Percentiles rank a stretch among this genome's conserved stretches.
Conservation (phyloP, 257 asterid species). For the Salvia hispanica region DNA sequence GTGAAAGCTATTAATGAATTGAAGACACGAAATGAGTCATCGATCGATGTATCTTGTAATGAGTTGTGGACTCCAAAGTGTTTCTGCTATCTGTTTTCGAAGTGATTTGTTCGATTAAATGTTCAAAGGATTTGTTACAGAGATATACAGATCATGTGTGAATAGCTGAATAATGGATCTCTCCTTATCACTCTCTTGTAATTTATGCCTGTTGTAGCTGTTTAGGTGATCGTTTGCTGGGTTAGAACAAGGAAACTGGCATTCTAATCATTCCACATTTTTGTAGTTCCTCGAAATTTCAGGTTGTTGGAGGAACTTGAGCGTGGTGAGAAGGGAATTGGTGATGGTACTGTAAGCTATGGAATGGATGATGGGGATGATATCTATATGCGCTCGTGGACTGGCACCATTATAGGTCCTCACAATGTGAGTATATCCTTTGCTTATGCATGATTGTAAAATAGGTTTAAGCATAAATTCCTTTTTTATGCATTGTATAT, state of each 20-base stretch:
- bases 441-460: not conserved
- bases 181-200: not conserved
- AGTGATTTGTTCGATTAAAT: not conserved
- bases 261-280: conserved; percentile 35
- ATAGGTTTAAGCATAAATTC: not conserved
- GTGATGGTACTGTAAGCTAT: conserved; percentile 81
- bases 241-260: conserved; percentile 48
- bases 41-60: too few relatives aligned
- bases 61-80: not conserved
- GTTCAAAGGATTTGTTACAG: not conserved
- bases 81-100: not conserved
- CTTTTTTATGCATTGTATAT: conserved; percentile 1
- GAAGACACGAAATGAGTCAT: not conserved
- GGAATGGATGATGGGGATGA: conserved; percentile 67
- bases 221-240: not conserved
- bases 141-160: conserved; percentile 14
- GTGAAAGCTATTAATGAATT: not conserved
- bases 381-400: conserved; percentile 61
- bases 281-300: conserved; percentile 81
- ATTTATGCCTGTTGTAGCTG: not conserved
- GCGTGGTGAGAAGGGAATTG: conserved; percentile 92
- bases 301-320: conserved; percentile 90
- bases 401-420: conserved; percentile 83
- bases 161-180: not conserved
- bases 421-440: conserved; percentile 53